These are phyloP conservation scores for Anacardium occidentale DNA, from an alignment of 345 rosid genomes.

Conservation along the genomic window DNA sequence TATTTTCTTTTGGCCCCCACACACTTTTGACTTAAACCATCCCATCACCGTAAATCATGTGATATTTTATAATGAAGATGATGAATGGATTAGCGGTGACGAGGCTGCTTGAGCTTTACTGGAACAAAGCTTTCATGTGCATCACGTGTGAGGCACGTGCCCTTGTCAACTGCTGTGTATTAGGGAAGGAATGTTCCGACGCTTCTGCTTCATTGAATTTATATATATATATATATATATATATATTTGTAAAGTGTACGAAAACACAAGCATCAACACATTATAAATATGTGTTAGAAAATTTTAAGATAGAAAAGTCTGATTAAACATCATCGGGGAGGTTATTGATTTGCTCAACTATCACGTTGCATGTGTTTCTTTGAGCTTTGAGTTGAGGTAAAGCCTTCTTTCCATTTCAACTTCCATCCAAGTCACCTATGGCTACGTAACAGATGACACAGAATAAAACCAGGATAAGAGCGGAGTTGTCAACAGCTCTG, in stretches of 20 bases:
- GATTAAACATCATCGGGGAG: no score
- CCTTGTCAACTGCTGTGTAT: neutral
- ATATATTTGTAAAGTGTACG: neutral
- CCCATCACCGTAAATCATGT: conserved; percentile 12
- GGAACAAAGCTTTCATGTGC: conserved; percentile 1
- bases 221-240: neutral
- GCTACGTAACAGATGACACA: neutral
- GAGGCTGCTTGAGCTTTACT: conserved; percentile 28
- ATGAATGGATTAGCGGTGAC: neutral
- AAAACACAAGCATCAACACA: neutral
- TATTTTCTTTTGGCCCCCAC: neutral
- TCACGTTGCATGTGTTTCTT: no score
- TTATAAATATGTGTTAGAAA: neutral
- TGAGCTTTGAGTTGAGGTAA: no score
- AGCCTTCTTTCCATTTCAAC: no score
- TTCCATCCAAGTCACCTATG: neutral
- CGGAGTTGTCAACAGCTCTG: neutral
- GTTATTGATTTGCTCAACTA: no score
- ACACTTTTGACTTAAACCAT: conserved; percentile 10
- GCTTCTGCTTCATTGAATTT: neutral
- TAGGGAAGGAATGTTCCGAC: neutral
- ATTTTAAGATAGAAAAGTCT: no score
- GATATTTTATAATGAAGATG: neutral
- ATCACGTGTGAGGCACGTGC: conserved; percentile 19
- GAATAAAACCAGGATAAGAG: neutral